A percentile compares a stretch with the other conserved stretches of the same genome.
Conservation (phyloP, 805 yeast genomes). For the Saccharomycopsis oosterbeekiorum region DNA sequence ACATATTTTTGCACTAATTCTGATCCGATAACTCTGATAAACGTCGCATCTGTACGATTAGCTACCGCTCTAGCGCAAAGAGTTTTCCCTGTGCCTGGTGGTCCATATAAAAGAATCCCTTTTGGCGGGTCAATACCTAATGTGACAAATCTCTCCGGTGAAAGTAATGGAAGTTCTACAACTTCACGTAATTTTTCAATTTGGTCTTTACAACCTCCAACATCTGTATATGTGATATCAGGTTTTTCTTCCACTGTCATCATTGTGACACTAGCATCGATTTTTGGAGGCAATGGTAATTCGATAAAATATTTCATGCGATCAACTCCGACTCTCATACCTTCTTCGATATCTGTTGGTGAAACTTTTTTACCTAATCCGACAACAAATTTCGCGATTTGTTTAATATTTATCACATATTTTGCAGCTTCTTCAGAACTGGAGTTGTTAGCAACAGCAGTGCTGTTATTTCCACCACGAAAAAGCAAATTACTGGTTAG, state of each 20-base stretch:
- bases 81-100: slow-evolving; percentile 99
- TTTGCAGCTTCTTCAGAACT: slow-evolving; percentile 53
- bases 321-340: slow-evolving; percentile 99
- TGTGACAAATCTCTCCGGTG: slow-evolving; percentile 95
- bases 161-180: slow-evolving; percentile 84
- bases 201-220: slow-evolving; percentile 98
- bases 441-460: neutral
- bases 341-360: slow-evolving; percentile 98
- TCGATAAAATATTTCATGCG: slow-evolving; percentile 95
- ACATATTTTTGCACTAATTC: slow-evolving; percentile 97
- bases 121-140: slow-evolving; percentile 98
- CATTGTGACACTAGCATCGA: slow-evolving; percentile 98
- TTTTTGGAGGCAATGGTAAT: slow-evolving; percentile 93
- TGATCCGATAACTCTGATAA: slow-evolving; percentile 95
- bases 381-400: slow-evolving; percentile 96
- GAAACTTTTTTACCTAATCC: slow-evolving; percentile 94
- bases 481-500: neutral
- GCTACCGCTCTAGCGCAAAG: slow-evolving; percentile 99
- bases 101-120: slow-evolving; percentile 93
- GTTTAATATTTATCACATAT: slow-evolving; percentile 94
- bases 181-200: slow-evolving; percentile 94
- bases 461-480: neutral
- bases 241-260: slow-evolving; percentile 99
- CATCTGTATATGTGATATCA: slow-evolving; percentile 95
- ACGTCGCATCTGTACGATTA: slow-evolving; percentile 97